Conservation (phyloP, 139 green algal genomes). For the Coccomyxa sp. region DNA sequence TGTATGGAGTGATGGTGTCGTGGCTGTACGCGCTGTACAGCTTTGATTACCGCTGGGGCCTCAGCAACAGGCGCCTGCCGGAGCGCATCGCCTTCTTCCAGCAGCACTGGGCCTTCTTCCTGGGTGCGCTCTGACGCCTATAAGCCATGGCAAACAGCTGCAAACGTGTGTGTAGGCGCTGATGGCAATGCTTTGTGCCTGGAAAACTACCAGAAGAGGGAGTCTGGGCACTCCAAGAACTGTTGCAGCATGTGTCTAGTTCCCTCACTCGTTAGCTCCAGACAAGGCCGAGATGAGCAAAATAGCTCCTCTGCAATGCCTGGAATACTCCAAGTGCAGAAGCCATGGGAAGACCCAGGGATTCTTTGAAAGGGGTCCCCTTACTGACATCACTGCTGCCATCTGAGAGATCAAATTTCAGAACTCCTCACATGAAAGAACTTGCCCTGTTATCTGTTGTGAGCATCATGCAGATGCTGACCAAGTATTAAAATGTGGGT, state of each 20-base stretch:
- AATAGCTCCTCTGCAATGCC: too few relatives aligned
- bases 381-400: too few relatives aligned
- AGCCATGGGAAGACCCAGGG: too few relatives aligned
- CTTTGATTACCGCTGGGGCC: slow-evolving; percentile 79
- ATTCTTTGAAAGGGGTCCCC: too few relatives aligned
- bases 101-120: slow-evolving; percentile 72
- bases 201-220: background rate
- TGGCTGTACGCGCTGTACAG: slow-evolving; percentile 85
- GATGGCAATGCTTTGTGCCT: background rate
- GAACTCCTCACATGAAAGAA: too few relatives aligned
- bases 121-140: slow-evolving; percentile 11
- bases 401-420: too few relatives aligned
- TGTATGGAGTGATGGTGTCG: slow-evolving; percentile 36
- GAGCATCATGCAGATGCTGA: too few relatives aligned
- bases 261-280: too few relatives aligned
- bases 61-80: slow-evolving; percentile 47
- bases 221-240: background rate
- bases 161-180: background rate
- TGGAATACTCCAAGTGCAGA: too few relatives aligned
- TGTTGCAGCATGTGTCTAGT: background rate
- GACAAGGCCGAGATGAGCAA: too few relatives aligned
- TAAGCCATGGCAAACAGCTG: background rate
- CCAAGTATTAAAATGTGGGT: background rate
- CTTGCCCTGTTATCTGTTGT: too few relatives aligned
- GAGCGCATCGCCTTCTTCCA: slow-evolving; percentile 67